Conservation (phyloP, 441 rosid species). For the Pelargonium myrrhifolium region DNA sequence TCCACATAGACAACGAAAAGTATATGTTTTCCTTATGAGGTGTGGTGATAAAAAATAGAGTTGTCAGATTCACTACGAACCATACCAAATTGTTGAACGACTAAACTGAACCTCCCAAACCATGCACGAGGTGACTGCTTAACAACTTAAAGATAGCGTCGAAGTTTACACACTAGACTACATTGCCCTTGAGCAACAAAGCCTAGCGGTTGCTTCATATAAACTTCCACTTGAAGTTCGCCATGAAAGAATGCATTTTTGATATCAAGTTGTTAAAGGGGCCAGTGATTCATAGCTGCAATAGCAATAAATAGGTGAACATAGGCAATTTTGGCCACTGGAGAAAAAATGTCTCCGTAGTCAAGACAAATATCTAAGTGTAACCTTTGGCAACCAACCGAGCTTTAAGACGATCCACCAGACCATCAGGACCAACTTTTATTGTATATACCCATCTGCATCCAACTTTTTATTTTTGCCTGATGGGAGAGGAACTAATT, state of each 20-base stretch:
- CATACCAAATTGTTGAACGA: neutral
- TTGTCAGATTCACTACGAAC: neutral
- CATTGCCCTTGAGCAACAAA: too few species aligned
- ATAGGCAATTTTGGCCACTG: neutral
- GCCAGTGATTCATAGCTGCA: neutral
- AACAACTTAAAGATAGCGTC: too few species aligned
- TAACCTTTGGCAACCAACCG: too few species aligned
- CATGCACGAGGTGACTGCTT: neutral
- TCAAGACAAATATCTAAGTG: neutral
- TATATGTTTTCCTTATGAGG: too few species aligned
- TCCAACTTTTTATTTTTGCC: too few species aligned
- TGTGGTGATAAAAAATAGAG: neutral
- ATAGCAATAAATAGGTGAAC: neutral
- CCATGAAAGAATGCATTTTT: slow-evolving; percentile 11
- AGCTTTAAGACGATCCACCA: too few species aligned
- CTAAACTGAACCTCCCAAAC: neutral
- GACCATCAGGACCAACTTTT: too few species aligned
- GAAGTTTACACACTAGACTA: too few species aligned
- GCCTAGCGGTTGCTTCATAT: neutral
- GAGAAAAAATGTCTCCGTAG: slow-evolving; percentile 1
- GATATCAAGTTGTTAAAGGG: neutral
- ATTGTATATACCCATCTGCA: too few species aligned
- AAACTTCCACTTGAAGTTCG: neutral
- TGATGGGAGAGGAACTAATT: too few species aligned
- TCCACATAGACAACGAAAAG: too few species aligned